phyloP scores from a whole-genome alignment of 768 basidiomycete genomes.

The Boletus pseudo-olivaceus region DNA sequence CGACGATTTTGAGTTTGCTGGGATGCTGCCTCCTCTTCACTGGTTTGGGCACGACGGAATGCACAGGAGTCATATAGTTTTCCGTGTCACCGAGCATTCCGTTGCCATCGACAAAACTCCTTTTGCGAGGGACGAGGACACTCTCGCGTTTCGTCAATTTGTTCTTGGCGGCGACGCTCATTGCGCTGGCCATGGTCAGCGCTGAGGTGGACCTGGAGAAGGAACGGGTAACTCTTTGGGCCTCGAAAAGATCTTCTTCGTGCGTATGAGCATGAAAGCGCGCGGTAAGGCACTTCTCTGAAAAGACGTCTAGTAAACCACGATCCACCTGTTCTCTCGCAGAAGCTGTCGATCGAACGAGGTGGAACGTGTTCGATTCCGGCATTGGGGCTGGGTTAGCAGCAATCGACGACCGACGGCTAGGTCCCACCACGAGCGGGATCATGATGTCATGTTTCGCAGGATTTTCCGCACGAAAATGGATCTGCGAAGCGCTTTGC shows the following conservation, averaged over 20 bases:
- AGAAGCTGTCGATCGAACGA: conserved; percentile 62
- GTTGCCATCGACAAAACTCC: conserved; percentile 39
- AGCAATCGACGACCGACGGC: conserved; percentile 60
- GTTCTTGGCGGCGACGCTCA: conserved; percentile 51
- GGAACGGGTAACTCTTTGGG: conserved; percentile 41
- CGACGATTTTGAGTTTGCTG: conserved; percentile 29
- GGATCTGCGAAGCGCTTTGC: conserved; percentile 15
- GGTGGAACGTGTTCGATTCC: conserved; percentile 52
- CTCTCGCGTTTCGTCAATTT: conserved; percentile 67
- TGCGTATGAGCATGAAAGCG: conserved; percentile 61
- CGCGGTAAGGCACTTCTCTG: conserved; percentile 64
- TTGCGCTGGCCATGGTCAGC: conserved; percentile 54
- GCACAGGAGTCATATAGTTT: neutral
- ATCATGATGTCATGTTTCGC: conserved; percentile 18
- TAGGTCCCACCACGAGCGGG: conserved; percentile 27
- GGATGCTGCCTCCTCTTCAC: conserved; percentile 21
- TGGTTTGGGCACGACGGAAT: conserved; percentile 8
- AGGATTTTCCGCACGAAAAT: conserved; percentile 14
- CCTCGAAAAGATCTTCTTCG: conserved; percentile 62
- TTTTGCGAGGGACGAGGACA: conserved; percentile 60
- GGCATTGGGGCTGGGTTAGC: conserved; percentile 51
- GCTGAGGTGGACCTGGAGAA: conserved; percentile 57
- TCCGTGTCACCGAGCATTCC: conserved; percentile 18
- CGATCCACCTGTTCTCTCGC: conserved; percentile 73
- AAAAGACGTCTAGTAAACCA: conserved; percentile 77